A percentile compares a stretch with the other conserved stretches of the same genome.
phyloP scores from a whole-genome alignment of 2,329 filamentous ascomycete species.

The Cryphonectria carpinicola region DNA sequence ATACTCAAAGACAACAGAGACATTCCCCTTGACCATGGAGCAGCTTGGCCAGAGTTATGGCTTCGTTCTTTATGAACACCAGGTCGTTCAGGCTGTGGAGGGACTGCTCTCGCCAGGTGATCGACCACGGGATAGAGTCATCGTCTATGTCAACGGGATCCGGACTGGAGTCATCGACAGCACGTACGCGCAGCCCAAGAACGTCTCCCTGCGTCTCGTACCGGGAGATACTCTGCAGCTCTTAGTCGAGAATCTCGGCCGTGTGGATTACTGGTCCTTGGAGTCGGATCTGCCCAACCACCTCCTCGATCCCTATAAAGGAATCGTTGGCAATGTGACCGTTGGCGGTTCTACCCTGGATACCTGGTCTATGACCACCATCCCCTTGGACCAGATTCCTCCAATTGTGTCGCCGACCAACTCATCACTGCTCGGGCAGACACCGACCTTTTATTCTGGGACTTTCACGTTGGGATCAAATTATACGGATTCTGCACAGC shows the following conservation, averaged over 20 bases:
- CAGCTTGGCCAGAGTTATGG: slow-evolving; percentile 49
- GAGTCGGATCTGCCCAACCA: slow-evolving; percentile 35
- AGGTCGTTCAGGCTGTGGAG: slow-evolving; percentile 30
- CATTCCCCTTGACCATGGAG: slow-evolving; percentile 49
- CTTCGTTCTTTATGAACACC: slow-evolving; percentile 48
- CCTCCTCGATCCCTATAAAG: slow-evolving; percentile 50
- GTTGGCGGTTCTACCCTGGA: slow-evolving; percentile 35
- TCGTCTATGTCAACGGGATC: slow-evolving; percentile 51
- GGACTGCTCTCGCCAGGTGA: slow-evolving; percentile 48
- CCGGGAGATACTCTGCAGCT: slow-evolving; percentile 47
- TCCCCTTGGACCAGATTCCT: slow-evolving; percentile 13
- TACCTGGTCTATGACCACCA: slow-evolving; percentile 17
- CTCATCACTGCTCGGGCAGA: not conserved
- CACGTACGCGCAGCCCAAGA: slow-evolving; percentile 44
- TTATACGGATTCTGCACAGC: slow-evolving; percentile 14
- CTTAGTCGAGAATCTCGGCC: slow-evolving; percentile 55
- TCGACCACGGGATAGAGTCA: slow-evolving; percentile 48
- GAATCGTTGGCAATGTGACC: slow-evolving; percentile 48
- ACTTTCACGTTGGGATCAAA: slow-evolving; percentile 13
- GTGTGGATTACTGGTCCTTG: slow-evolving; percentile 46
- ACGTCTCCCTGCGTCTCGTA: slow-evolving; percentile 43
- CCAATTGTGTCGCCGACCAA: not conserved
- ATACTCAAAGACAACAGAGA: slow-evolving; percentile 32
- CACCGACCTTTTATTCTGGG: slow-evolving; percentile 21
- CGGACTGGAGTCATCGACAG: slow-evolving; percentile 51